phyloP scores from a whole-genome alignment of 805 yeast genomes.

The Candida coleopterorum region DNA sequence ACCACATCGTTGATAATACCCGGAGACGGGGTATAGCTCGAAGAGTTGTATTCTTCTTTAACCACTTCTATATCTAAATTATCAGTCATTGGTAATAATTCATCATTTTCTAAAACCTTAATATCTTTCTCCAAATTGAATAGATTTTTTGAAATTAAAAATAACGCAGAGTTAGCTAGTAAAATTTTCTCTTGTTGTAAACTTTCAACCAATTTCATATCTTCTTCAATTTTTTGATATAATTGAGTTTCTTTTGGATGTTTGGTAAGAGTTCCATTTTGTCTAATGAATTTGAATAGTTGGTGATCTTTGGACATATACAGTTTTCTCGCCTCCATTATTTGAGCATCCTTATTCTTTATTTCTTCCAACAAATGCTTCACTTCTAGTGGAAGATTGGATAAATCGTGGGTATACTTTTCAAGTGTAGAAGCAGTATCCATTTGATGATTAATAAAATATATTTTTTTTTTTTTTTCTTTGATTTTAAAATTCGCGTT shows the following conservation, averaged over 20 bases:
- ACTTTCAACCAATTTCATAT: conserved; percentile 51
- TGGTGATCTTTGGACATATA: conserved; percentile 71
- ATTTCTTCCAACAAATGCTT: conserved; percentile 77
- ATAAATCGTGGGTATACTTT: conserved; percentile 53
- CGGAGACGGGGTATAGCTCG: conserved; percentile 30
- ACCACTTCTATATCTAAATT: conserved; percentile 15
- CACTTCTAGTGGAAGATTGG: conserved; percentile 85
- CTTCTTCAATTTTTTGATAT: conserved; percentile 63
- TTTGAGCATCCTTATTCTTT: conserved; percentile 58
- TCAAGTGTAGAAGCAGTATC: conserved; percentile 77
- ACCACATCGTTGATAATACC: conserved; percentile 9
- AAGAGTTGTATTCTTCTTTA: conserved; percentile 13
- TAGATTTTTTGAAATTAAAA: conserved; percentile 71
- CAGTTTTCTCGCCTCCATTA: conserved; percentile 62
- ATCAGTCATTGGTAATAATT: conserved; percentile 61
- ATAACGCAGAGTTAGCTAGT: conserved; percentile 79
- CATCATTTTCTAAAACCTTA: conserved; percentile 71
- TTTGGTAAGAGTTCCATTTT: conserved; percentile 74
- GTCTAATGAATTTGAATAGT: conserved; percentile 75
- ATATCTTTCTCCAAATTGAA: conserved; percentile 71
- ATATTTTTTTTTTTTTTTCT: background rate
- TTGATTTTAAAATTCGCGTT: too few relatives aligned
- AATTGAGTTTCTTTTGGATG: conserved; percentile 76
- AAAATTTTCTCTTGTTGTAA: conserved; percentile 76
- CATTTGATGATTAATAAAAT: conserved; percentile 36